Percentiles rank a stretch among this genome's conserved stretches.
Conservation (phyloP, 2,329 filamentous ascomycete species). For the Aspergillus udagawae region DNA sequence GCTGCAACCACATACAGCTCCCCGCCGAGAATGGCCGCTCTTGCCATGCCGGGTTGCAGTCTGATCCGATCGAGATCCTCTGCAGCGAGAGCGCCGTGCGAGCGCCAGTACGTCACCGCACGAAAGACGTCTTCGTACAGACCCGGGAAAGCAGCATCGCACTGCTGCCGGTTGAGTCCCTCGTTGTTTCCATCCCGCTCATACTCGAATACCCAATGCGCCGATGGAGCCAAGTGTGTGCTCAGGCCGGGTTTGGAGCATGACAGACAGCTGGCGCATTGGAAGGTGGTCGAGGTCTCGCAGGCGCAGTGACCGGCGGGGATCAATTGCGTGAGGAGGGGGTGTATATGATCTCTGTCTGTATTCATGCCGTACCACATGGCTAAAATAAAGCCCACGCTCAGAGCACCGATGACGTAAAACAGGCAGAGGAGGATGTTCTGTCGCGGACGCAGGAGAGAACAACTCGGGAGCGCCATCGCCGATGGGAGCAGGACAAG, state of each 20-base stretch:
- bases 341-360: slow-evolving; percentile 33
- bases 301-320: slow-evolving; percentile 39
- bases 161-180: slow-evolving; percentile 25
- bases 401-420: not conserved
- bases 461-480: not conserved
- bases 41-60: slow-evolving; percentile 31
- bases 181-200: slow-evolving; percentile 31
- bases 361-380: slow-evolving; percentile 28
- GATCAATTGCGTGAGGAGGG: slow-evolving; percentile 35
- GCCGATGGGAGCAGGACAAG: slow-evolving; percentile 13
- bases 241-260: slow-evolving; percentile 15
- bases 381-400: not conserved
- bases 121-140: slow-evolving; percentile 35
- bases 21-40: slow-evolving; percentile 30
- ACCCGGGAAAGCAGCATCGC: slow-evolving; percentile 31
- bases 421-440: not conserved
- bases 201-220: slow-evolving; percentile 29
- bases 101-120: slow-evolving; percentile 26
- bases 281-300: slow-evolving; percentile 35
- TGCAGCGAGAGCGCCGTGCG: slow-evolving; percentile 20
- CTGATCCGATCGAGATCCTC: slow-evolving; percentile 27
- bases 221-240: slow-evolving; percentile 6
- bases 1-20: slow-evolving; percentile 30
- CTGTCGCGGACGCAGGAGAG: not conserved
- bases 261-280: slow-evolving; percentile 33